phyloP scores from a whole-genome alignment of 2,329 filamentous ascomycete genomes.

The Didymella exigua region DNA sequence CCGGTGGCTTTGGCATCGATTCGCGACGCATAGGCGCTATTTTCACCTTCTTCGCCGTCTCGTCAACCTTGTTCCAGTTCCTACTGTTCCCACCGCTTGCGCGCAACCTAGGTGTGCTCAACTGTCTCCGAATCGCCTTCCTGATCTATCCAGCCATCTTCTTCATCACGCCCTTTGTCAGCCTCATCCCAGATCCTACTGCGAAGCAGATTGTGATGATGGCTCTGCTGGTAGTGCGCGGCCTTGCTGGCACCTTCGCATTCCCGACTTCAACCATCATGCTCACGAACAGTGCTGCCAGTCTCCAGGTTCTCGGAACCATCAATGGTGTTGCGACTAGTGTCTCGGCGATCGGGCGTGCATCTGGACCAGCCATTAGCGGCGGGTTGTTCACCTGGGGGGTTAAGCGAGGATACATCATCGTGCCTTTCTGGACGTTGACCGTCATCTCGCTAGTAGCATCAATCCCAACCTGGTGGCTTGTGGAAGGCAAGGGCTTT shows the following conservation, averaged over 20 bases:
- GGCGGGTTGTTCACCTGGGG: slow-evolving; percentile 79
- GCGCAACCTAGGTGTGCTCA: slow-evolving; percentile 72
- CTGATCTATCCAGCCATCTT: slow-evolving; percentile 76
- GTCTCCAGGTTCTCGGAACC: slow-evolving; percentile 78
- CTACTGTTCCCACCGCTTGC: slow-evolving; percentile 80
- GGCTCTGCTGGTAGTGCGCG: slow-evolving; percentile 73
- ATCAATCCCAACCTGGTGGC: slow-evolving; percentile 73
- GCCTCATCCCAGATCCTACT: slow-evolving; percentile 60
- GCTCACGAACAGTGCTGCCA: slow-evolving; percentile 82
- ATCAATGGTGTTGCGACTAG: slow-evolving; percentile 90
- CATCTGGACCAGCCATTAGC: slow-evolving; percentile 74
- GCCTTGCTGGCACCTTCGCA: slow-evolving; percentile 76
- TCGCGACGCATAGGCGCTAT: slow-evolving; percentile 80
- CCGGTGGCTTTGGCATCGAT: slow-evolving; percentile 76
- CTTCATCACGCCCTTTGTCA: slow-evolving; percentile 79
- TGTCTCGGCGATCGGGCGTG: slow-evolving; percentile 79
- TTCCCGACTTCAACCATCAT: slow-evolving; percentile 91
- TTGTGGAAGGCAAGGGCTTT: slow-evolving; percentile 76
- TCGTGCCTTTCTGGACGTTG: slow-evolving; percentile 84
- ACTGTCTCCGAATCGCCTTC: slow-evolving; percentile 72
- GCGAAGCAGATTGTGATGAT: slow-evolving; percentile 67
- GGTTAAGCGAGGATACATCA: slow-evolving; percentile 74
- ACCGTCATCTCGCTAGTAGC: slow-evolving; percentile 67
- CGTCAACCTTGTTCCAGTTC: slow-evolving; percentile 84
- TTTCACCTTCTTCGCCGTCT: slow-evolving; percentile 81